Evolutionary conservation across 148 eudicot genomes (phyloP), one percentile per base, ranked within the genome.

Genomic region (Fagopyrum tataricum): DNA sequence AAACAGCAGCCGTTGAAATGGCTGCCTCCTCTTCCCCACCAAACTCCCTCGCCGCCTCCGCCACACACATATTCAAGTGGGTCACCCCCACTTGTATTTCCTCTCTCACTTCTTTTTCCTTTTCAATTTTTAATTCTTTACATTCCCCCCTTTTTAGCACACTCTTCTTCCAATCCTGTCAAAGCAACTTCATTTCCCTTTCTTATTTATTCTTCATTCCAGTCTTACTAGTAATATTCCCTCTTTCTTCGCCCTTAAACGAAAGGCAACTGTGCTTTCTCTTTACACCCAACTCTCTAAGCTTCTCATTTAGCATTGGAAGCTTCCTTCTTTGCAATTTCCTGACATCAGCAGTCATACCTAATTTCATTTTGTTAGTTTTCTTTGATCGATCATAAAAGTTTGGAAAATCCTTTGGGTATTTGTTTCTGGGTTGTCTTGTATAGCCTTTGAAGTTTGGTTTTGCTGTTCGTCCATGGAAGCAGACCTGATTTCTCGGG

Each of bases 1-100:
- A 11, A 31, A 64, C 37, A 64, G 18, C 69, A 64, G 69, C 69
- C 69, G 69, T 64, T 64, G 69, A 64, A 64, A 37, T 64, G 44
- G 42, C 69, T 64, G 44, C 20, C 17, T 64, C 43, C n/a, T 64
- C 69, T 64, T 64, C 44, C 69, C 10, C 20, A 14, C 69, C 44
- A 39, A 64, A 17, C 15, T 39, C 44, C 44, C 8, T 64, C 44
- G 44, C 43, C 67, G 44, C 44, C 68, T 62, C 43, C 13, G 18
- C 68, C 69, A 31, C 69, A 64, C 69, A 64, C 44, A 31, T 4
- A 61, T 55, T 2, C 49, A 46, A 64, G 69, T 64, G 69, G 69
- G 69, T 39, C 69, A 37, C 20, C 14, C 68, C 69, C 69, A 37
- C 42, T 64, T 14, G 43, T 12, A 39, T 14, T 14, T 64, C 31